Evolutionary conservation across 257 asterid genomes (phyloP), one percentile per base, ranked within the genome.

Genomic region (Voacanga thouarsii): DNA sequence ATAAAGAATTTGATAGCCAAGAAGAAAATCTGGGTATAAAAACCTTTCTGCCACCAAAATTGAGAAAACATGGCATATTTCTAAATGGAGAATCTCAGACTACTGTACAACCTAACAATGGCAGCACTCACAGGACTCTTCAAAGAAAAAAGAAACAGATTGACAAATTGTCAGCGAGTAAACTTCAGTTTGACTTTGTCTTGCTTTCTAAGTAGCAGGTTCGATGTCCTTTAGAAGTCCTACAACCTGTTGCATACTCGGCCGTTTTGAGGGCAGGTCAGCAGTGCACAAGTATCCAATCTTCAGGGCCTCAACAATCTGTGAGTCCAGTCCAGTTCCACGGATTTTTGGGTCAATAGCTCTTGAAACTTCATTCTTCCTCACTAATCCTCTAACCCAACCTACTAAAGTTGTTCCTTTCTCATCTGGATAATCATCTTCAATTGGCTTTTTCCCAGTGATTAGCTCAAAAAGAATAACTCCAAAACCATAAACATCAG

Each of bases 281-380:
- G 97, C 97, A 1, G 97, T 93, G 86, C 97, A 93, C 12, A 93
- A 89, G 81, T 90, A 93, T 7, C 97, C 97, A 14, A 93, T 91
- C 89, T 91, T 93, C 84, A 93, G 82, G 15, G 97, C 94, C 86
- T 93, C 97, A 11, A 82, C 80, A 30, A 91, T 85, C 71, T 89
- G 92, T 6, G 68, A 82, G n/a, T 91, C 97, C 0, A 86, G 84
- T 64, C 92, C 94, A 4, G 89, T 90, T 21, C 88, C 96, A 5
- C 86, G 86, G 47, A 93, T 89, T 85, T 90, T 93, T n/a, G 91
- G 91, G 72, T 93, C 97, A 11, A 91, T 85, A 4, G 91, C 92
- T 79, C 86, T 83, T 30, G 86, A 80, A 12, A 70, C 82, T 28
- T 85, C 82, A 75, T 85, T 89, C 55, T 84, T 85, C 85, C 89